Conservation (phyloP, 257 asterid genomes). For the Mentha longifolia region DNA sequence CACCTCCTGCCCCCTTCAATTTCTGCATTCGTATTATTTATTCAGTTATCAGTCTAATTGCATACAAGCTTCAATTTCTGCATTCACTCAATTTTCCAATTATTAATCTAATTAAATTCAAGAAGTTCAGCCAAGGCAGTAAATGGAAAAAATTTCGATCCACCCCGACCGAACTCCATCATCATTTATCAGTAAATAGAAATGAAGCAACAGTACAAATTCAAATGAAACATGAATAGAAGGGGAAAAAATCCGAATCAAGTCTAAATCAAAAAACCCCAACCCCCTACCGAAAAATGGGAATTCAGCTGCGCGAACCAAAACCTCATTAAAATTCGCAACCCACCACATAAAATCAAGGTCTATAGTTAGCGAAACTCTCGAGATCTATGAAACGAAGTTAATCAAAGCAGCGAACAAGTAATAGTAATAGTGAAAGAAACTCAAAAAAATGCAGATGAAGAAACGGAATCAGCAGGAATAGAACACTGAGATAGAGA, state of each 20-base stretch:
- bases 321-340: background rate
- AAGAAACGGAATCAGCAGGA: conserved; percentile 6
- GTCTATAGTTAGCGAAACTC: too few species aligned
- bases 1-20: conserved; percentile 38
- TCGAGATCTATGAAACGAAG: conserved; percentile 23
- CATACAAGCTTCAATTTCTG: conserved; percentile 44
- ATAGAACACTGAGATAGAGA: conserved; percentile 8
- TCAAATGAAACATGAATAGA: background rate
- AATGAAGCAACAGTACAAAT: background rate
- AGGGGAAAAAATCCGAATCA: background rate
- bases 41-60: conserved; percentile 13
- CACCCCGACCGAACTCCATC: background rate
- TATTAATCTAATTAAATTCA: conserved; percentile 3
- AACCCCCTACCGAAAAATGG: background rate
- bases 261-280: background rate
- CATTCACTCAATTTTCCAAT: conserved; percentile 18
- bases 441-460: conserved; percentile 30
- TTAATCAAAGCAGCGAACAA: background rate
- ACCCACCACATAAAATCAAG: background rate
- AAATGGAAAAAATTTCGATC: conserved; percentile 1
- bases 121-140: background rate
- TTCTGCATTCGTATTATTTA: conserved; percentile 49
- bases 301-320: background rate
- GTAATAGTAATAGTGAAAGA: background rate
- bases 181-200: background rate